Evolutionary conservation across 768 basidiomycete species (phyloP).

Genomic region (Coprinopsis marcescibilis): DNA sequence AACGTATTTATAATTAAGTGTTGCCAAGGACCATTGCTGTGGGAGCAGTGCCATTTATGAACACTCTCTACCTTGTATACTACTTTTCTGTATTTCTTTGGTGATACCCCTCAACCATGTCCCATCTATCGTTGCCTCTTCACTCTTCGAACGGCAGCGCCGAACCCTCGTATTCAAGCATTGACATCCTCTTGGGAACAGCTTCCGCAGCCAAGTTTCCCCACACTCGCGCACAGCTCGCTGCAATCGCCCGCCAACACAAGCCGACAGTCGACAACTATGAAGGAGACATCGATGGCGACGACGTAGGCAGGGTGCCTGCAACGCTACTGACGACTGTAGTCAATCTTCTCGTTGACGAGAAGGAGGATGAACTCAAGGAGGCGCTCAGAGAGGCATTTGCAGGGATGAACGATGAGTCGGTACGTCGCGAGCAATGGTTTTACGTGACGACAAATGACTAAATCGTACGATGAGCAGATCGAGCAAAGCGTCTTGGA

Average conservation of each 20-base stretch:
- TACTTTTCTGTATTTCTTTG: conserved; percentile 1
- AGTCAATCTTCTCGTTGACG: conserved; percentile 65
- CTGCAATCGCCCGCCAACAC: conserved; percentile 67
- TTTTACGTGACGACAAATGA: not conserved
- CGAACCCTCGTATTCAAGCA: not conserved
- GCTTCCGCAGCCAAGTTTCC: conserved; percentile 48
- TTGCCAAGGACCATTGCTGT: conserved; percentile 7
- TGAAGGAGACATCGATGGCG: conserved; percentile 52
- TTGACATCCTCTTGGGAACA: conserved; percentile 6
- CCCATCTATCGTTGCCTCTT: conserved; percentile 3
- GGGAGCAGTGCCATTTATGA: not conserved
- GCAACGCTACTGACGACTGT: conserved; percentile 64
- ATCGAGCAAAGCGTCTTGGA: conserved; percentile 87
- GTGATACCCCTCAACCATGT: conserved; percentile 2
- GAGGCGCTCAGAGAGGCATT: conserved; percentile 62
- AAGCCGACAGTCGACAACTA: conserved; percentile 51
- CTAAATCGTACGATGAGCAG: conserved; percentile 28
- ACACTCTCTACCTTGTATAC: not conserved
- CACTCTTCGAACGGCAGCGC: conserved; percentile 6
- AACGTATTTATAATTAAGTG: conserved; percentile 3
- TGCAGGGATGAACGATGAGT: conserved; percentile 56
- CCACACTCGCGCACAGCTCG: conserved; percentile 78
- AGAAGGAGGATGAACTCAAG: conserved; percentile 87
- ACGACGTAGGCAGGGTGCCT: conserved; percentile 47
- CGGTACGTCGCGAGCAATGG: conserved; percentile 38